These are phyloP conservation scores for Pyricularia pennisetigena DNA, from an alignment of 2,329 filamentous ascomycete species.

Conservation along the genomic window DNA sequence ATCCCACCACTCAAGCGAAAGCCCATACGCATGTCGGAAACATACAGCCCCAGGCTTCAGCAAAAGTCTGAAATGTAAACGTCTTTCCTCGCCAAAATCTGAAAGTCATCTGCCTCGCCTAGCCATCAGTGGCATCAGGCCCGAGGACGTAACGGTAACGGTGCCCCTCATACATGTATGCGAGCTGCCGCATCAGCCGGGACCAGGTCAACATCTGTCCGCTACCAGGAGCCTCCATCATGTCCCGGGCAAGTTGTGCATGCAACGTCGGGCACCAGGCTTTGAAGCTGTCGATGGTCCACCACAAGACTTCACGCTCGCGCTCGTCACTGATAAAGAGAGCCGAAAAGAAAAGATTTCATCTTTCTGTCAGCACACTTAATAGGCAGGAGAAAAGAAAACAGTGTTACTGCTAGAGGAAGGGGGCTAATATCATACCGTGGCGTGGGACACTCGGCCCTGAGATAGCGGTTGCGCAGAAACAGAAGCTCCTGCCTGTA, in stretches of 20 bases:
- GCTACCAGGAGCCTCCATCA: neutral
- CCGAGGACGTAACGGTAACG: neutral
- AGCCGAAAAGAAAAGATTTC: neutral
- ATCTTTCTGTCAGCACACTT: neutral
- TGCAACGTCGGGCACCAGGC: neutral
- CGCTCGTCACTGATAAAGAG: neutral
- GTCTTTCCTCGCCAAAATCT: neutral
- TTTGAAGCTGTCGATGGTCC: neutral
- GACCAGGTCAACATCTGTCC: neutral
- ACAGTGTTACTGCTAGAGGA: neutral
- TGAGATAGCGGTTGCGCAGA: neutral
- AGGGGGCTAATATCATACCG: neutral
- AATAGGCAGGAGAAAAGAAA: neutral
- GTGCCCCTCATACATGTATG: neutral
- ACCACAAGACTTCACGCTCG: conserved; percentile 1
- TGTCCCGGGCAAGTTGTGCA: neutral
- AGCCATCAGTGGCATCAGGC: neutral
- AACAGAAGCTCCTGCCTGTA: neutral
- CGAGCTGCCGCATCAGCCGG: conserved; percentile 4
- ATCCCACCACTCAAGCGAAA: neutral
- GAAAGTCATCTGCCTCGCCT: neutral
- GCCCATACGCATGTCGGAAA: neutral
- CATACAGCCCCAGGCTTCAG: neutral
- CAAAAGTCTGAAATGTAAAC: neutral
- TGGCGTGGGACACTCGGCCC: neutral